Percentiles rank a stretch among this genome's conserved stretches.
Evolutionary conservation across 2,329 filamentous ascomycete genomes (phyloP).

Genomic region (Epichloe uncinata): DNA sequence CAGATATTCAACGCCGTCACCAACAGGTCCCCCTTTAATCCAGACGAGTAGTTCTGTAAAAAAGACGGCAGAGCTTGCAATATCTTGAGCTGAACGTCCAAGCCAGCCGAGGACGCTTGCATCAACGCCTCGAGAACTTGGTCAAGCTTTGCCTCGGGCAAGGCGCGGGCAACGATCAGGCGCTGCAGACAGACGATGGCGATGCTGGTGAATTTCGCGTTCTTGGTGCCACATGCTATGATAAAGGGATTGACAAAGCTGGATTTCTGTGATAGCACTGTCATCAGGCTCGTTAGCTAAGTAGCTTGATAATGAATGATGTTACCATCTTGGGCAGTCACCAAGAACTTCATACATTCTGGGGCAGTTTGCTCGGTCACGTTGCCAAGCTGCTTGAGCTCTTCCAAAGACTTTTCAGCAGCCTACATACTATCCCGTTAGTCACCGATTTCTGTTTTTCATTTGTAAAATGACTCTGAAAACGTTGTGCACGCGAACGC

Average conservation of each 20-base stretch:
- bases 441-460: background rate
- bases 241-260: constrained; percentile 90
- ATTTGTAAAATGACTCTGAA: background rate
- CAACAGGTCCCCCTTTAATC: constrained; percentile 69
- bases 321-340: background rate
- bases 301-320: constrained; percentile 7
- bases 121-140: constrained; percentile 81
- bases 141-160: constrained; percentile 66
- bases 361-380: constrained; percentile 25
- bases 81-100: constrained; percentile 93
- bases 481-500: background rate
- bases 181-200: constrained; percentile 82
- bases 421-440: constrained; percentile 38
- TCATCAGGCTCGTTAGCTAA: constrained; percentile 7
- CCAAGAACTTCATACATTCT: constrained; percentile 17
- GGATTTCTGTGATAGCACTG: constrained; percentile 69
- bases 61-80: constrained; percentile 74
- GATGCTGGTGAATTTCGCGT: constrained; percentile 78
- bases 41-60: constrained; percentile 75
- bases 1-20: constrained; percentile 80
- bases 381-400: constrained; percentile 48
- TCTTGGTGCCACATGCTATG: constrained; percentile 80
- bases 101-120: constrained; percentile 64
- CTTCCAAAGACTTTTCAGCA: constrained; percentile 84
- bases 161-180: constrained; percentile 66